phyloP scores from a whole-genome alignment of 2,329 filamentous ascomycete species.

The Diaporthe australafricana region DNA sequence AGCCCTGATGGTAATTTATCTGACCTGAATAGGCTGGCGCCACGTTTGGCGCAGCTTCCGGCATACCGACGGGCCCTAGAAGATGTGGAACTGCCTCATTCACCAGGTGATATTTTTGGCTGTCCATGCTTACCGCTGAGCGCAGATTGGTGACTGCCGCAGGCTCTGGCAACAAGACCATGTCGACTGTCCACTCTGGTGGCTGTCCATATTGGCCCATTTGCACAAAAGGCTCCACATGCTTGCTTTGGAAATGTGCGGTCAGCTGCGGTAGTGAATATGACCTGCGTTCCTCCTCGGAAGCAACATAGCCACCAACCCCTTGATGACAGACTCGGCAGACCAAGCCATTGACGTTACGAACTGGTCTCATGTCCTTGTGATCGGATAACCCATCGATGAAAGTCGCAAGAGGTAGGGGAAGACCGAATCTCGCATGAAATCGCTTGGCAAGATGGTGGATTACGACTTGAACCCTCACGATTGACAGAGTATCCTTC shows the following conservation, averaged over 20 bases:
- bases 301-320: slow-evolving; percentile 44
- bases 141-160: slow-evolving; percentile 46
- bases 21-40: slow-evolving; percentile 28
- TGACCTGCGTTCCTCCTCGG: slow-evolving; percentile 51
- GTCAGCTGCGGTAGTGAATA: slow-evolving; percentile 71
- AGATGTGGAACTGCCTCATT: slow-evolving; percentile 52
- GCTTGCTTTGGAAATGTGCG: slow-evolving; percentile 65
- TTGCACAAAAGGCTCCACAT: slow-evolving; percentile 47
- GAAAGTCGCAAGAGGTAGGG: slow-evolving; percentile 68
- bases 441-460: slow-evolving; percentile 72
- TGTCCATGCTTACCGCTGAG: slow-evolving; percentile 45
- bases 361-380: slow-evolving; percentile 67
- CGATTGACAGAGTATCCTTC: slow-evolving; percentile 69
- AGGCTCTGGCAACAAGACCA: slow-evolving; percentile 57
- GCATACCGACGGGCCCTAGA: slow-evolving; percentile 40
- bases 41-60: slow-evolving; percentile 8
- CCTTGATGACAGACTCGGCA: slow-evolving; percentile 65
- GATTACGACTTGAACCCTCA: slow-evolving; percentile 73
- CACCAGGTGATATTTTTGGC: slow-evolving; percentile 49
- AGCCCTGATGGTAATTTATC: slow-evolving; percentile 23
- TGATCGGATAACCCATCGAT: slow-evolving; percentile 68
- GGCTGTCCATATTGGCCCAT: slow-evolving; percentile 40
- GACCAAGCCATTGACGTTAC: slow-evolving; percentile 63
- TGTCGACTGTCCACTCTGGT: slow-evolving; percentile 59
- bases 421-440: slow-evolving; percentile 65